Base-by-base conservation (phyloP, 805 yeast genomes). In the Yamadazyma endophytica region DNA sequence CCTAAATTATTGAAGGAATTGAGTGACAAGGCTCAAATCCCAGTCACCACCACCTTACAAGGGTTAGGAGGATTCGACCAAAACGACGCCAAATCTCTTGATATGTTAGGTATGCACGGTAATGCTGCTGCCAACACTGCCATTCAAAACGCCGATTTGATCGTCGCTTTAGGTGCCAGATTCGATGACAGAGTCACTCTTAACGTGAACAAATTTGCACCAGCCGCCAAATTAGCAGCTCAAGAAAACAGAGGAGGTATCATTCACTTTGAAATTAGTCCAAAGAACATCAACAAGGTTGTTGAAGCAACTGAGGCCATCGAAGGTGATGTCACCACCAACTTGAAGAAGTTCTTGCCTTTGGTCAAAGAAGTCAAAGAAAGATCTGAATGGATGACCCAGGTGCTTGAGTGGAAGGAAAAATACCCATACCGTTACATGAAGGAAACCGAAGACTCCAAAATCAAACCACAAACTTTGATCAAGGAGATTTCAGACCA, bases 101-200 rank as follows among this genome's bases (percentile, higher is more conserved):
- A 90, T 61, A 87, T 92, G 94, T 75, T 92, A 46, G 98, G 98
- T 50, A 92, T 92, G 98, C 98, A 92, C 63, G 98, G 98, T 44
- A 74, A 80, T 39, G 96, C 88, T 30, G 87, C 88, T 49, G 98
- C 98, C 47, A 92, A 92, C 71, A 58, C 83, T 52, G 94, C 97
- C 32, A 82, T 92, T 47, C 98, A 92, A 68, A 71, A 78, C 37
- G 96, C 97, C 24, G 98, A 92, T 62, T 68, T 89, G 49, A 86
- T 92, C 54, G 64, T 92, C 41, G 97, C 97, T 12, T 70, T 92
- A 26, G 98, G 98, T 56, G 96, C 97, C 21, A 78, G 98, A 59
- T 92, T 92, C 52, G 98, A 92, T 64, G 98, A 92, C 68, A 89
- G 98, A 71, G 98, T 92, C 49, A 92, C 98, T 25, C 82, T 92